phyloP scores from a whole-genome alignment of 768 basidiomycete species.

The Lentinula boryana region DNA sequence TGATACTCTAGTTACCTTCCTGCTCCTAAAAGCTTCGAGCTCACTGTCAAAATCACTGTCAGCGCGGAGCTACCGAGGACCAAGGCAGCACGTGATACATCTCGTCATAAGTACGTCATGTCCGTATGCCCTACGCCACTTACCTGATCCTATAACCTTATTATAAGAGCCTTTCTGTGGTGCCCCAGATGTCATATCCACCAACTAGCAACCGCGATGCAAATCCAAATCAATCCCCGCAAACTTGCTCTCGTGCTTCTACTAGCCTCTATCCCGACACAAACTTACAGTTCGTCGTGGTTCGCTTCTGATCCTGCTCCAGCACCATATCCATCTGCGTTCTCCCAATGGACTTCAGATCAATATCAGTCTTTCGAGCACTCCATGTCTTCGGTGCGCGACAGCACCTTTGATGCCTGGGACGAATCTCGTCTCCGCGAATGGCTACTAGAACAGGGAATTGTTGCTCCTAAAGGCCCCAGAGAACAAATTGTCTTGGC shows the following conservation, averaged over 20 bases:
- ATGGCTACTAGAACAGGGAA: constrained; percentile 82
- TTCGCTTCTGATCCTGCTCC: not conserved
- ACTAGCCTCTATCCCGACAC: not conserved
- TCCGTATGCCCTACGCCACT: not conserved
- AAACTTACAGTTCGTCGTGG: not conserved
- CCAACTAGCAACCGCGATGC: not conserved
- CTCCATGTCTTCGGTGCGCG: constrained; percentile 52
- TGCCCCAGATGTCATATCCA: not conserved
- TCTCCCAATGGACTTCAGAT: constrained; percentile 51
- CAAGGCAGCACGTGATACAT: not conserved
- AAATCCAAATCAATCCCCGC: not conserved
- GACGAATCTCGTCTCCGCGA: constrained; percentile 76
- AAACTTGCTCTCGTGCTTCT: not conserved
- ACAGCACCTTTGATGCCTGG: constrained; percentile 72
- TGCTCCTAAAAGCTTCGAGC: too few species aligned
- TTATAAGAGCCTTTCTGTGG: not conserved
- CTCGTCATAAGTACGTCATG: not conserved
- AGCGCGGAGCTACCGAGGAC: too few species aligned
- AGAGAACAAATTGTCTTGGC: constrained; percentile 74
- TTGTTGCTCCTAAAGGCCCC: constrained; percentile 75
- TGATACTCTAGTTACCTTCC: too few species aligned
- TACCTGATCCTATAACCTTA: too few species aligned
- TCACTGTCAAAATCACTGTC: too few species aligned
- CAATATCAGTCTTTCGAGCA: constrained; percentile 61
- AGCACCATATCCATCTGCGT: not conserved